Percentiles rank a stretch among this genome's conserved stretches.
Conservation (phyloP, 176 grass and related monocot genomes). For the Areca catechu region DNA sequence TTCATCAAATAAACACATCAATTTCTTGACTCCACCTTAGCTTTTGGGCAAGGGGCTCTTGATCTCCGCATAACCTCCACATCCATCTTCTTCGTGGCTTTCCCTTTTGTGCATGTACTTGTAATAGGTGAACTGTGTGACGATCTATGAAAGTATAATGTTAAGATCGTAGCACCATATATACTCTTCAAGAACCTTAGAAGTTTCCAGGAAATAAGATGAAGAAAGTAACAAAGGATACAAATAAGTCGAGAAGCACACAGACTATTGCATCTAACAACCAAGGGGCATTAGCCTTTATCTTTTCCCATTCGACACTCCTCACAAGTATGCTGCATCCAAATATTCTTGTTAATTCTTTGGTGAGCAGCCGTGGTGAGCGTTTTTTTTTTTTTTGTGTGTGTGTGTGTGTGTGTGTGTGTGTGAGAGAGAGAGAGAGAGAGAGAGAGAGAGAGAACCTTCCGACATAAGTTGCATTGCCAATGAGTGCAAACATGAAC, state of each 20-base stretch:
- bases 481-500: conserved; percentile 20
- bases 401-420: too few relatives aligned
- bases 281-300: conserved; percentile 14
- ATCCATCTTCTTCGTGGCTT: background rate
- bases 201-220: too few relatives aligned
- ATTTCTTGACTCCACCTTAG: too few relatives aligned
- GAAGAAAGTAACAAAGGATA: background rate
- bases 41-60: background rate
- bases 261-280: conserved; percentile 17
- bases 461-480: conserved; percentile 16
- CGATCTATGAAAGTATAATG: conserved; percentile 6
- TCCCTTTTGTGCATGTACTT: background rate
- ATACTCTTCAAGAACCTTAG: background rate
- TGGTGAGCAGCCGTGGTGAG: too few relatives aligned
- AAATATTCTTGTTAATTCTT: background rate
- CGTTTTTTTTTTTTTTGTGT: too few relatives aligned
- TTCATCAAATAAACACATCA: too few relatives aligned
- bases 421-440: background rate
- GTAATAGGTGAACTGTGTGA: conserved; percentile 8
- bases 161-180: background rate
- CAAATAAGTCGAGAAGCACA: conserved; percentile 19
- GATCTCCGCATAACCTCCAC: background rate
- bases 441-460: conserved; percentile 4
- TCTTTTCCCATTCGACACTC: conserved; percentile 18
- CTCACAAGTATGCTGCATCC: conserved; percentile 17